Percentiles rank a stretch among this genome's conserved stretches.
Conservation (phyloP, 2,329 filamentous ascomycete species). For the Clonostachys solani region DNA sequence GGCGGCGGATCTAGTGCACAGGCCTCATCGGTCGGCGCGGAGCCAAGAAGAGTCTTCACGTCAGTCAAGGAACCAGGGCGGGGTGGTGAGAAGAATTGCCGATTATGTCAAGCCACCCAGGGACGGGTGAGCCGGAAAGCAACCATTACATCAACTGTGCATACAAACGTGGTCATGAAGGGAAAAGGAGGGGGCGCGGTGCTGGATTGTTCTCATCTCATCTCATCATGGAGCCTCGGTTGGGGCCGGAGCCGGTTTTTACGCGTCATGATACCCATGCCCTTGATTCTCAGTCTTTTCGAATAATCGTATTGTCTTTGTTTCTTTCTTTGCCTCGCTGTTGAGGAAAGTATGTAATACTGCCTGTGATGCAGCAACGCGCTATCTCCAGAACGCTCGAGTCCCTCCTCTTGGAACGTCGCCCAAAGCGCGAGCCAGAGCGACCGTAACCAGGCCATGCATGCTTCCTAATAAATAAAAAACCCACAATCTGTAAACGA, state of each 20-base stretch:
- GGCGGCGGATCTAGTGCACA: background rate
- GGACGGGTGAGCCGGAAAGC: background rate
- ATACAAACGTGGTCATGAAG: background rate
- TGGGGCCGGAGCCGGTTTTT: background rate
- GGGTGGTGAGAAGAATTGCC: slow-evolving; percentile 5
- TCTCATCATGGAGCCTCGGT: background rate
- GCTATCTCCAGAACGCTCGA: too few species aligned
- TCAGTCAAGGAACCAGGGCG: slow-evolving; percentile 1
- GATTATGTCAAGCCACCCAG: slow-evolving; percentile 10
- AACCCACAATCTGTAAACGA: too few species aligned
- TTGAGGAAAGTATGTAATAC: too few species aligned
- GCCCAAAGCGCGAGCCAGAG: too few species aligned
- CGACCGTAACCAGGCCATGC: too few species aligned
- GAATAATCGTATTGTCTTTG: too few species aligned
- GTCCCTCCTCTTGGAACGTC: too few species aligned
- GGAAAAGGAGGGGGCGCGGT: background rate
- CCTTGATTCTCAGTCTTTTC: too few species aligned
- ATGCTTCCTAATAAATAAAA: too few species aligned
- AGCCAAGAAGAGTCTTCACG: background rate
- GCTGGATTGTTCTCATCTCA: too few species aligned
- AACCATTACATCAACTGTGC: background rate
- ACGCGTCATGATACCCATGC: background rate
- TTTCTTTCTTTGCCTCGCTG: too few species aligned
- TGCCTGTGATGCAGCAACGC: too few species aligned
- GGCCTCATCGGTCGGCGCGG: background rate